Percentiles rank a stretch among this genome's conserved stretches.
These are phyloP conservation scores for Exutisphaerella laricina DNA, from an alignment of 2,329 filamentous ascomycete species.

Conservation along the genomic window DNA sequence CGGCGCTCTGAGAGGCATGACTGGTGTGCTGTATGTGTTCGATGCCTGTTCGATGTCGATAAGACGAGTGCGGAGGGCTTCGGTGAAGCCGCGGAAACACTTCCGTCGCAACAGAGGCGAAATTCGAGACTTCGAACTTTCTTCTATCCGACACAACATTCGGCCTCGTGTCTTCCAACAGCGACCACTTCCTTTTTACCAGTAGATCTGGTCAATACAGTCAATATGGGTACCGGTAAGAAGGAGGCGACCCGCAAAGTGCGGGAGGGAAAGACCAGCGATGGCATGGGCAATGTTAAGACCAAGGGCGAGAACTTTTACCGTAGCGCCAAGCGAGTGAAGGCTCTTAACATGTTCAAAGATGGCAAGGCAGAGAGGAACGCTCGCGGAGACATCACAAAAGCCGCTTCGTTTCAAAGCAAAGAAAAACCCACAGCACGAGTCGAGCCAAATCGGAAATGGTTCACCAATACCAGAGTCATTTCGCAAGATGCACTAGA, in stretches of 20 bases:
- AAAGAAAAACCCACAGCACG: conserved; percentile 74
- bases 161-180: conserved; percentile 7
- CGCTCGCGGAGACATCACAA: conserved; percentile 73
- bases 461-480: conserved; percentile 91
- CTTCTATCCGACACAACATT: too few species aligned
- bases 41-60: neutral
- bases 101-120: too few species aligned
- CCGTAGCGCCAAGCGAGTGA: conserved; percentile 77
- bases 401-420: conserved; percentile 79
- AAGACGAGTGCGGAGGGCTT: too few species aligned
- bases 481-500: conserved; percentile 85
- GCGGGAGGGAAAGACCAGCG: conserved; percentile 76
- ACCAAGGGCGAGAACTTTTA: conserved; percentile 99
- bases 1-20: conserved; percentile 40
- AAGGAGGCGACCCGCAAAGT: conserved; percentile 79
- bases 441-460: conserved; percentile 93
- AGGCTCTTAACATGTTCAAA: conserved; percentile 83
- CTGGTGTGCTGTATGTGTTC: conserved; percentile 11
- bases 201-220: conserved; percentile 2
- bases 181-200: neutral
- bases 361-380: conserved; percentile 79
- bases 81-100: too few species aligned
- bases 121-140: too few species aligned
- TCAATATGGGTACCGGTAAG: conserved; percentile 78
- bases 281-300: conserved; percentile 88